Evolutionary conservation across 139 green algal genomes (phyloP).

Genomic region (Chlorella sp.): DNA sequence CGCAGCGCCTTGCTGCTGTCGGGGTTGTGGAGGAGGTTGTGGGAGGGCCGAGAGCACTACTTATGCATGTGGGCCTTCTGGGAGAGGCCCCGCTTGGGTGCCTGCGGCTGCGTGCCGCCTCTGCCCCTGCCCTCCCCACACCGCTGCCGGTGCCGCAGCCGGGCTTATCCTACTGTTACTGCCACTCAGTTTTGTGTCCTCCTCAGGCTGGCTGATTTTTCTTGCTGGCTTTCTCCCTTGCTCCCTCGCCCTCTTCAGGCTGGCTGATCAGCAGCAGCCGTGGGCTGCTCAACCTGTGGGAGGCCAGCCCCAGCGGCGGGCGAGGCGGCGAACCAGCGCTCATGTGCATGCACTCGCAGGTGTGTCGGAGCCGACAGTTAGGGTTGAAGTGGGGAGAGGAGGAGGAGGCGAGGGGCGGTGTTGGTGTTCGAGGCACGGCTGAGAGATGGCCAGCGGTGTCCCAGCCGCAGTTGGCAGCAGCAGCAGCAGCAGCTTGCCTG

Average conservation of each 20-base stretch:
- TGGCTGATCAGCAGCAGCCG: constrained; percentile 54
- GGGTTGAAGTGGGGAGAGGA: too few relatives aligned
- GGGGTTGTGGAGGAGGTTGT: too few relatives aligned
- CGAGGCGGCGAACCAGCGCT: constrained; percentile 50
- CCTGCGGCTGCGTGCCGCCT: background rate
- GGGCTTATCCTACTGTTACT: background rate
- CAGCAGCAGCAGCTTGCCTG: too few relatives aligned
- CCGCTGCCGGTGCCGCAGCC: background rate
- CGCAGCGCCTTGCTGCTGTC: background rate
- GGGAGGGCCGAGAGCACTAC: too few relatives aligned
- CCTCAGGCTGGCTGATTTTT: too few relatives aligned
- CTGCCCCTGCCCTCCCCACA: too few relatives aligned
- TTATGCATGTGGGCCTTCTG: too few relatives aligned
- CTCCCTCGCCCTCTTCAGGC: constrained; percentile 1
- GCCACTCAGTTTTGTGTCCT: background rate
- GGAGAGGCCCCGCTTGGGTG: background rate
- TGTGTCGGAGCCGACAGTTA: background rate
- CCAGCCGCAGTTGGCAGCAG: too few relatives aligned
- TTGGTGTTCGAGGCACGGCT: too few relatives aligned
- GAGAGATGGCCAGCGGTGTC: too few relatives aligned
- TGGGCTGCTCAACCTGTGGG: constrained; percentile 75
- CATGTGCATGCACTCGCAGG: constrained; percentile 54
- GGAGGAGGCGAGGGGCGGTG: background rate
- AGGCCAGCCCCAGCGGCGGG: constrained; percentile 59
- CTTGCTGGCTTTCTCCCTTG: background rate